A percentile compares a stretch with the other conserved stretches of the same genome.
Evolutionary conservation across 257 asterid genomes (phyloP).

Genomic region (Nicotiana obtusifolia): DNA sequence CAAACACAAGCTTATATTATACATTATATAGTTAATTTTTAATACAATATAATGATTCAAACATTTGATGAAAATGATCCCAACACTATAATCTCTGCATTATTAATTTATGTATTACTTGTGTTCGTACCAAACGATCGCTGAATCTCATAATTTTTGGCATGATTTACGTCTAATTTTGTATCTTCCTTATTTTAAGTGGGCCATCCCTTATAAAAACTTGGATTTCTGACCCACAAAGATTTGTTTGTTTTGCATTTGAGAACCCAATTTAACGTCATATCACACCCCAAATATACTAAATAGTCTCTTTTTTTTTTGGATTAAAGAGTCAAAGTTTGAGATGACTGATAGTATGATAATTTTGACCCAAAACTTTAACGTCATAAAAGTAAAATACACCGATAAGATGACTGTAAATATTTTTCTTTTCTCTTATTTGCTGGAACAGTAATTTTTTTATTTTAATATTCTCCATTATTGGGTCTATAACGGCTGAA

Average conservation of each 20-base stretch:
- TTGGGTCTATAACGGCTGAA: slow-evolving; percentile 6
- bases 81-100: no score
- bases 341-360: not conserved
- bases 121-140: no score
- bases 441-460: not conserved
- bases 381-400: not conserved
- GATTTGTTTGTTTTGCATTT: not conserved
- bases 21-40: no score
- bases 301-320: no score
- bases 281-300: no score
- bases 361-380: not conserved
- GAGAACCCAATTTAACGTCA: no score
- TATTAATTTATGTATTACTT: no score
- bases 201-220: not conserved
- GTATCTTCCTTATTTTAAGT: not conserved
- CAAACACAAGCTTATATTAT: no score
- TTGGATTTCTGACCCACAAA: not conserved
- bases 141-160: no score
- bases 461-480: not conserved
- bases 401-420: not conserved
- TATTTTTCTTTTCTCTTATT: not conserved
- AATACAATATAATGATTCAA: no score
- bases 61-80: no score
- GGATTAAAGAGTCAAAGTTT: not conserved
- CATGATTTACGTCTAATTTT: no score